Base-by-base conservation (phyloP, 768 basidiomycete genomes). In the Hebeloma cylindrosporum region DNA sequence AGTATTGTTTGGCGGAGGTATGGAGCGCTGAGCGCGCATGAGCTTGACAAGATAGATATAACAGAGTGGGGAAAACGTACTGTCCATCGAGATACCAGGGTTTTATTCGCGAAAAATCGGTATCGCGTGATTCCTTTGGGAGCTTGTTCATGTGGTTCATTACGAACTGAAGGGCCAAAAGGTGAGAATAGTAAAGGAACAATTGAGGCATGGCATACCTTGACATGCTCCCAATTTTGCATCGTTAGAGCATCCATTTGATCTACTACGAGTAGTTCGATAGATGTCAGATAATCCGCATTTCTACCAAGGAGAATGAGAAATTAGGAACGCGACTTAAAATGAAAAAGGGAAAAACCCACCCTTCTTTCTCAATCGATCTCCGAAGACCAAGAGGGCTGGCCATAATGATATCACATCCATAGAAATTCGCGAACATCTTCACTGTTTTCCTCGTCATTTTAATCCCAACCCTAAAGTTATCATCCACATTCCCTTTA, bases 201-300 rank as follows among this genome's bases (percentile, higher is more conserved):
- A 32, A 26, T 7, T 26, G 10, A 28, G 20, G 25, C 45, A 20
- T 7, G 16, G 58, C 73, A 26, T 60, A 91, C 94, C 75, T 96
- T 90, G 14, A 94, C 77, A 59, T 98, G 96, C 28, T 97, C 93
- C 96, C 96, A 99, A 57, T 99, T 99, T 69, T 98, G 96, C 96
- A 98, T 98, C 3, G 81, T 78, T 56, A 98, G 77, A 3, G 86
- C 86, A 63, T 98, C 93, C 72, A 91, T 73, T 58, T 96, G 93
- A 62, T 98, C 96, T 11, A 91, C 74, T n/a, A 98, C 68, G 16
- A 93, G 67, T 4, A 98, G 66, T 60, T 99, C 96, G 43, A 99
- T 88, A 2, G 93, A 95, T 8, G 90, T 90, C 40, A 99, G 71
- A 61, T 95, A 93, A 66, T 99, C 96, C 8, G 82, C 83, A 54